Base-by-base conservation (phyloP, 208 protist genomes). In the Trypanosoma caninum region DNA sequence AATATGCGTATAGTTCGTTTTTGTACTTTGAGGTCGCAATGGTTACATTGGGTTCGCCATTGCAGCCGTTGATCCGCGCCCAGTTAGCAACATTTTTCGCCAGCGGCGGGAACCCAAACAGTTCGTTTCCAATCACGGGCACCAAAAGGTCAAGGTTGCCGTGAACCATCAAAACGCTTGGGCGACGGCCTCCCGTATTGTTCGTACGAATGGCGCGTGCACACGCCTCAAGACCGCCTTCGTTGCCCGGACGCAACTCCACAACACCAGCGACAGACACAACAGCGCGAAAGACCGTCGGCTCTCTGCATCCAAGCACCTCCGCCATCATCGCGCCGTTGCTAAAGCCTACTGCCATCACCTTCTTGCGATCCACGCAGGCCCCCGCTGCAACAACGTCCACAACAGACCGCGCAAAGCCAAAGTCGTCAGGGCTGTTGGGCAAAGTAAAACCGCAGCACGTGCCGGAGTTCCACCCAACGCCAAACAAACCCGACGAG, bases 241-340 rank as follows among this genome's bases (percentile, higher is more conserved):
- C 80, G 33, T 78, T 78, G 42, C 86, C 86, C 10, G 82, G 82
- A 0, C 80, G 66, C 20, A 88, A 3, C 46, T 81, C 80, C 22
- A 85, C 67, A 22, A 90, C 73, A 14, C 82, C 86, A 34, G 72
- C 71, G 31, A 93, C 71, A 18, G 80, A 89, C n/a, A 30, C 80
- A 9, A 74, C 76, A 0, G 71, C 80, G 25, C 68, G 66, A 20
- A 87, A 78, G 2, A 75, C 9, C 9, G 70, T 52, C 0, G 82
- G 65, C 8, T 60, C 59, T 0, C 55, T 20, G 69, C 86, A 93
- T 9, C 62, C 82, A 10, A 93, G 65, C 54, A 84, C 78, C 64
- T 93, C 70, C 18, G 75, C 40, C 35, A 90, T 61, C 82, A 93
- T 93, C 11, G 80, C 86, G 4, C 86, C 86, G 52, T 93, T 93